Base-by-base conservation (phyloP, 2,329 filamentous ascomycete species). In the Beauveria asiatica region DNA sequence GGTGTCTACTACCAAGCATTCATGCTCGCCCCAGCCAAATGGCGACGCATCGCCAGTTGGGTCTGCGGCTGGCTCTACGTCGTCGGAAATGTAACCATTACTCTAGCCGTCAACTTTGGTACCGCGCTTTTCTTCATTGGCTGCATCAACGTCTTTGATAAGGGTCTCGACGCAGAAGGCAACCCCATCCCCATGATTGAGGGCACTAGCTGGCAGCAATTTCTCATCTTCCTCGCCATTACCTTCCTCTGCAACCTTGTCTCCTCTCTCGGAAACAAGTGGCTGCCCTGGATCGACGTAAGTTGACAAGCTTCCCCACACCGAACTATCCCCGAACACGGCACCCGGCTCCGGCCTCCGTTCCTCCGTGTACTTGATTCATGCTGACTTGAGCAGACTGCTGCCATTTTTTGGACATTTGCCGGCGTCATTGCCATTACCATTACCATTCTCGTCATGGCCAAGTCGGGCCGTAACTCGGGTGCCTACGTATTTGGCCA, bases 61-160 rank as follows among this genome's bases (percentile, higher is more conserved):
- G 83, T 89, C 62, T 88, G 85, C 65, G 88, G 88, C 62, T 92
- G 88, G 88, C 77, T 87, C 23, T 92, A 89, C 69, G 82, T 90
- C 19, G 84, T 90, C 56, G 89, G 89, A 61, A 92, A 92, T 74
- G 87, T 91, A 71, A 90, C 87, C 65, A 92, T 92, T 66, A 91
- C 88, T 0, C 78, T 91, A n/a, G 83, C 87, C n/a, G 88, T 91
- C 69, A 89, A 90, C 76, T 92, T 91, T 67, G 89, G 87, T 7
- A 90, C 89, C 3, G 88, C 85, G 0, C 83, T 91, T 64, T 81
- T 84, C 70, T 72, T 83, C 61, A 76, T 82, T 60, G 78, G 75
- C 16, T 82, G 80, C 67, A 69, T 84, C 70, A 82, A 83, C 61
- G 78, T 84, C 41, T 84, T 83, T 61, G 74, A 80, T 60, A 72